phyloP scores from a whole-genome alignment of 2,329 filamentous ascomycete genomes.

The Endoconidiophora laricicola region DNA sequence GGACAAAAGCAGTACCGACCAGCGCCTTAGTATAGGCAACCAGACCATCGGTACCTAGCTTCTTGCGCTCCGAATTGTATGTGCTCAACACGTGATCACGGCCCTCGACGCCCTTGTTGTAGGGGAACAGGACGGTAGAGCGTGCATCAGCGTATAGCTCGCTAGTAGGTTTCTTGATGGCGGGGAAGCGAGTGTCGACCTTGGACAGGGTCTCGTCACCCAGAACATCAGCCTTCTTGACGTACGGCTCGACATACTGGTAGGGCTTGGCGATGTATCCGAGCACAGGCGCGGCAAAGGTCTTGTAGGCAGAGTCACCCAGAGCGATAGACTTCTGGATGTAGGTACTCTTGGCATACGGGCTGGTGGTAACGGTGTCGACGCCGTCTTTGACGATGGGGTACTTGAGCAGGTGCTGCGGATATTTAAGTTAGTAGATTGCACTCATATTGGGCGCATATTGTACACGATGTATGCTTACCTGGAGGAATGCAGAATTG shows the following conservation, averaged over 20 bases:
- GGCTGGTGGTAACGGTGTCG: constrained; percentile 23
- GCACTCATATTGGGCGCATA: neutral
- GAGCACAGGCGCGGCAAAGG: constrained; percentile 59
- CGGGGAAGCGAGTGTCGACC: constrained; percentile 55
- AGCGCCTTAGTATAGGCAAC: constrained; percentile 55
- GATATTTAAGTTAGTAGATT: constrained; percentile 1
- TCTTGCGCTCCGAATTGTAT: constrained; percentile 44
- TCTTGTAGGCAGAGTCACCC: constrained; percentile 57
- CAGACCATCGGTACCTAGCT: constrained; percentile 44
- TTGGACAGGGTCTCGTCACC: constrained; percentile 54
- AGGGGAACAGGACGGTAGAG: constrained; percentile 43
- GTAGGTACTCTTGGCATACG: constrained; percentile 66
- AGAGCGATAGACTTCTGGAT: constrained; percentile 69
- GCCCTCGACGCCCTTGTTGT: constrained; percentile 43
- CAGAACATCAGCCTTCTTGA: constrained; percentile 63
- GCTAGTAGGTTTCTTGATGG: constrained; percentile 57
- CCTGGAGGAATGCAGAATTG: constrained; percentile 34
- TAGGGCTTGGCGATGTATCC: constrained; percentile 57
- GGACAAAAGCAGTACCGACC: constrained; percentile 48
- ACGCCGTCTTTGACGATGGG: constrained; percentile 69
- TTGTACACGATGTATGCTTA: constrained; percentile 17
- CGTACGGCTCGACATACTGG: constrained; percentile 68
- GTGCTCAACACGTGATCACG: constrained; percentile 43
- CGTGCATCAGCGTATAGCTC: constrained; percentile 51
- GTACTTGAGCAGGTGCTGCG: constrained; percentile 68